Conservation (phyloP, 257 asterid species). For the Salvia splendens region DNA sequence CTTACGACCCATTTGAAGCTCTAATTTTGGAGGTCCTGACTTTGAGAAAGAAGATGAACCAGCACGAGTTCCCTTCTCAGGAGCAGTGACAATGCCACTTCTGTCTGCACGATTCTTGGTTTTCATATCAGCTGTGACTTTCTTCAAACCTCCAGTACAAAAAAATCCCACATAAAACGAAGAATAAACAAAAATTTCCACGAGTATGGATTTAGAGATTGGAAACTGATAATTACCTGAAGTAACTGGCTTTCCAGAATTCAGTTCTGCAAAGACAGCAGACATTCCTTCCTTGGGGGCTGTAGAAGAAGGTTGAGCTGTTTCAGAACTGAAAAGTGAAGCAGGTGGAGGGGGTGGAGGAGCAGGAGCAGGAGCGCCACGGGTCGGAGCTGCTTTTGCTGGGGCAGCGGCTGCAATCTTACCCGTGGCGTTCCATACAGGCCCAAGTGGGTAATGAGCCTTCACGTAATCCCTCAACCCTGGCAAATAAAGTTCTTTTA, state of each 20-base stretch:
- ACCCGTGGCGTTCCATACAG: conserved; percentile 89
- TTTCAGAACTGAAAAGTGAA: conserved; percentile 68
- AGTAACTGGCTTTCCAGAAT: conserved; percentile 79
- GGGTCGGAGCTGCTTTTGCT: conserved; percentile 53
- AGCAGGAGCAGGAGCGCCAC: conserved; percentile 62
- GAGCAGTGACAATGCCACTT: conserved; percentile 57
- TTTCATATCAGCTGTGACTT: conserved; percentile 94
- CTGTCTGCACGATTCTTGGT: conserved; percentile 83
- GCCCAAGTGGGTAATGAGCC: conserved; percentile 86
- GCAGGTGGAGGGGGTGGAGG: conserved; percentile 95
- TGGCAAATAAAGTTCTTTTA: conserved; percentile 88
- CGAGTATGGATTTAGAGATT: not conserved
- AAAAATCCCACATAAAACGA: conserved; percentile 14
- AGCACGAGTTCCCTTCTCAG: conserved; percentile 59
- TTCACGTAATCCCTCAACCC: conserved; percentile 95
- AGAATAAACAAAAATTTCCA: conserved; percentile 1
- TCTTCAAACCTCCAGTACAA: conserved; percentile 64
- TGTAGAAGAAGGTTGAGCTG: conserved; percentile 72
- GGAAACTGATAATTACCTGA: conserved; percentile 52
- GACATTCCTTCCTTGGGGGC: conserved; percentile 88
- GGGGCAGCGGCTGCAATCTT: conserved; percentile 55
- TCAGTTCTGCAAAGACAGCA: conserved; percentile 89
- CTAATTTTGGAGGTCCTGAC: conserved; percentile 87
- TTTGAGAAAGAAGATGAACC: conserved; percentile 62
- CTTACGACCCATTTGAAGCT: conserved; percentile 99